Base-by-base conservation (phyloP, 164 flowering plant species). In the Stephania yunnanensis region DNA sequence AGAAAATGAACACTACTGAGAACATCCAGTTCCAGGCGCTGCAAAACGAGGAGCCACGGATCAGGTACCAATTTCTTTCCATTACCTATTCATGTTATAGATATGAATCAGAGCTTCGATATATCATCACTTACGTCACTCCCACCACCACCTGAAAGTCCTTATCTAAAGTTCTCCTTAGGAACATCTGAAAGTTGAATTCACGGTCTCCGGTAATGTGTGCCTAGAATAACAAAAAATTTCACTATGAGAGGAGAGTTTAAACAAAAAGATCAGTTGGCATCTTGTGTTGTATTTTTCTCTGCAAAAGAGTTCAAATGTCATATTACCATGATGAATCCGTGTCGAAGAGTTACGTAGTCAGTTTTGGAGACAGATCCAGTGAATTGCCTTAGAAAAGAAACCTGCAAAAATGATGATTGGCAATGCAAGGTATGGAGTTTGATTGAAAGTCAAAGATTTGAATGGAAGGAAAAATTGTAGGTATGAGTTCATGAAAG, bases 61-160 rank as follows among this genome's bases (percentile, higher is more conserved):
- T 58, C 64, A 58, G 5, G 64, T 58, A 15, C 13, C 7, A 15
- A 58, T 4, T 2, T 58, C 19, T 19, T 58, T 58, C 20, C 64
- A 58, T 58, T 19, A 58, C 13, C 31, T 46, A 63, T 45, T 61
- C 19, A 10, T 73, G 10, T 73, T 44, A 55, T 36, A 61, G 61
- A 17, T 15, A 2, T 58, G 6, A 58, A 50, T 50, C 55, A 50
- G 15, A 10, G 0, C 13, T 50, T 50, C 11, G 42, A 36, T 36
- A 2, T 2, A 36, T 36, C 42, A 36, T 7, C 7, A 15, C 4
- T 58, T 84, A 88, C 97, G 89, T 88, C 66, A 84, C 87, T 72
- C 97, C 92, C 9, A 89, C 91, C 44, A 89, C 92, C 71, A 82
- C 86, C 20, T 81, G 81, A 55, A 90, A 87, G 68, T 90, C 94